Evolutionary conservation across 352 stramenopile species (phyloP).

Genomic region (Phytophthora sojae): DNA sequence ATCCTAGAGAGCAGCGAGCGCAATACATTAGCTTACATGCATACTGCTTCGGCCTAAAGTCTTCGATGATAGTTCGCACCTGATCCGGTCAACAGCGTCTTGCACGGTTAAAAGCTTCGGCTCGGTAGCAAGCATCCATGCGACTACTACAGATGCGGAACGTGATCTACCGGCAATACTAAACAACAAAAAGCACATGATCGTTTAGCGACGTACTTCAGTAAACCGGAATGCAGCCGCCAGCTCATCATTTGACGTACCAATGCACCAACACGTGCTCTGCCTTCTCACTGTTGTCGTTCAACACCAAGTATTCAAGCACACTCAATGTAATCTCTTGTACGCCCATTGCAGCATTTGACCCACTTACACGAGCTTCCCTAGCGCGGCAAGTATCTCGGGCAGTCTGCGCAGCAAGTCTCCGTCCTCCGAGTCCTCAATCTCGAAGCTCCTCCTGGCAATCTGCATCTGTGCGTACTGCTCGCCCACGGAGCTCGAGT

Average conservation of each 20-base stretch:
- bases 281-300: conserved; percentile 38
- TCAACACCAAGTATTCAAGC: not conserved
- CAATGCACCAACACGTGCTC: conserved; percentile 75
- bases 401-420: conserved; percentile 57
- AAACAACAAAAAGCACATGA: conserved; percentile 1
- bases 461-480: conserved; percentile 16
- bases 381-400: conserved; percentile 45
- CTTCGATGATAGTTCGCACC: conserved; percentile 26
- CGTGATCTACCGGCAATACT: conserved; percentile 75
- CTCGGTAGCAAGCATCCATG: conserved; percentile 56
- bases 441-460: conserved; percentile 34
- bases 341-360: not conserved
- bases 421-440: conserved; percentile 69
- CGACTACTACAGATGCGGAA: conserved; percentile 59
- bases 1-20: conserved; percentile 32
- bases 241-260: conserved; percentile 25
- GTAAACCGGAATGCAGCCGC: not conserved
- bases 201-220: not conserved
- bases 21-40: not conserved
- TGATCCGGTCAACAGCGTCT: conserved; percentile 52
- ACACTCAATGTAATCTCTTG: not conserved
- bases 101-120: conserved; percentile 33
- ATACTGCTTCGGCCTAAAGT: not conserved
- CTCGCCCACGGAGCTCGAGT: not conserved
- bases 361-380: conserved; percentile 42